Conservation (phyloP, 176 grass and related monocot genomes). For the Eremochloa ophiuroides region DNA sequence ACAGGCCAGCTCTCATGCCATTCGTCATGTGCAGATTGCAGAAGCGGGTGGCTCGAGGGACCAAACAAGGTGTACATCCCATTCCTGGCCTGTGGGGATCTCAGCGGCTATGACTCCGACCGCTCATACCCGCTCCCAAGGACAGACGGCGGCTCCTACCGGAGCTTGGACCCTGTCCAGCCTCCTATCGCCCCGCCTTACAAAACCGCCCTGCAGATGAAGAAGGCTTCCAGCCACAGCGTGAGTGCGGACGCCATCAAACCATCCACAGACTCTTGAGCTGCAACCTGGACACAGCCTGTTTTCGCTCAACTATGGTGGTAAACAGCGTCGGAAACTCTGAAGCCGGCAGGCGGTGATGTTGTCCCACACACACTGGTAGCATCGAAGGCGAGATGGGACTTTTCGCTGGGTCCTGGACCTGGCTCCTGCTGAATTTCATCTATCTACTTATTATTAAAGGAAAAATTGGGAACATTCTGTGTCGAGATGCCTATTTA, state of each 20-base stretch:
- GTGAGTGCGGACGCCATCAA: constrained; percentile 24
- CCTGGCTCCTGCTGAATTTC: no score
- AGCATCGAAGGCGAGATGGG: not conserved
- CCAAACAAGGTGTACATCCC: constrained; percentile 85
- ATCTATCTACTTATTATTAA: not conserved
- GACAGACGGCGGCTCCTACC: constrained; percentile 32
- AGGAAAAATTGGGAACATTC: not conserved
- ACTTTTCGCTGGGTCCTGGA: not conserved
- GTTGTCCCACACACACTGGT: not conserved
- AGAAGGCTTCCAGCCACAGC: constrained; percentile 57
- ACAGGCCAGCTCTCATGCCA: not conserved
- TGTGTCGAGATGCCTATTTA: no score
- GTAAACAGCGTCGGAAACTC: not conserved
- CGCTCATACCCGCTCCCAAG: constrained; percentile 68
- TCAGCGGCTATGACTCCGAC: constrained; percentile 83
- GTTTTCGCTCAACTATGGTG: not conserved
- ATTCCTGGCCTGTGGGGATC: constrained; percentile 82
- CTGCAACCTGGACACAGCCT: not conserved
- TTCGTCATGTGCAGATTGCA: constrained; percentile 54
- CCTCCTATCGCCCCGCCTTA: constrained; percentile 82
- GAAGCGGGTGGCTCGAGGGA: constrained; percentile 87
- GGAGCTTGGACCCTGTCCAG: constrained; percentile 79
- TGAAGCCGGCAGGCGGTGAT: not conserved
- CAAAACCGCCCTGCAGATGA: constrained; percentile 71
- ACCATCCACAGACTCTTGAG: constrained; percentile 17